phyloP scores from a whole-genome alignment of 2,329 filamentous ascomycete genomes.

The Xylariaceae sp. region DNA sequence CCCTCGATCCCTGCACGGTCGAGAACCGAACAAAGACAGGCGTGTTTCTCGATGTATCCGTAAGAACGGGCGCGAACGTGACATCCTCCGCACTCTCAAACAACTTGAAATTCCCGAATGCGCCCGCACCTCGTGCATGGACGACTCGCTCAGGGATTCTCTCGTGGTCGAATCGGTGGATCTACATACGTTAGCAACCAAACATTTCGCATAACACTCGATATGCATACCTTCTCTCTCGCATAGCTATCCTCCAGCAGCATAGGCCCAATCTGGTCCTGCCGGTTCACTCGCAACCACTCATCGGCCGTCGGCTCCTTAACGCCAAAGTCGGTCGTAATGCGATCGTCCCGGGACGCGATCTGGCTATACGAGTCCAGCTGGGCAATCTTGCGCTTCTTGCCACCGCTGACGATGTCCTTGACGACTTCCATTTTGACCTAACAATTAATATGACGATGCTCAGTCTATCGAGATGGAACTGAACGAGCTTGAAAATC shows the following conservation, averaged over 20 bases:
- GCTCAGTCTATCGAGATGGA: no score
- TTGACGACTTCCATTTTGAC: conserved; percentile 33
- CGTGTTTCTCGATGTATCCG: conserved; percentile 58
- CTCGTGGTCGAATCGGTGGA: conserved; percentile 66
- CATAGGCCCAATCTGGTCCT: conserved; percentile 60
- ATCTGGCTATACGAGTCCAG: conserved; percentile 55
- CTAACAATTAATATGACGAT: no score
- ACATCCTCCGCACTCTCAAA: conserved; percentile 63
- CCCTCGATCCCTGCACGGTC: conserved; percentile 64
- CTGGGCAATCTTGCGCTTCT: conserved; percentile 55
- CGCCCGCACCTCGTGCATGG: conserved; percentile 64
- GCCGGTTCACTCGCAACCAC: conserved; percentile 63
- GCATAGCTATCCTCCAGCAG: conserved; percentile 69
- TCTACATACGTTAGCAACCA: conserved; percentile 37
- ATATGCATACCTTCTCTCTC: conserved; percentile 56
- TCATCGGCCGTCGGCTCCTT: conserved; percentile 70
- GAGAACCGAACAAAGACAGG: conserved; percentile 67
- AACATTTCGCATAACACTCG: no score
- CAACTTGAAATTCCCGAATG: conserved; percentile 65
- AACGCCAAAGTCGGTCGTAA: conserved; percentile 74
- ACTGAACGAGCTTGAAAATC: no score
- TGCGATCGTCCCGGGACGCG: conserved; percentile 50
- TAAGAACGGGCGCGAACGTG: conserved; percentile 58
- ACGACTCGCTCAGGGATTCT: conserved; percentile 63
- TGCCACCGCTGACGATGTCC: conserved; percentile 38